Evolutionary conservation across 2,329 filamentous ascomycete species (phyloP), one percentile per base, ranked within the genome.

Genomic region (Didymella exigua): DNA sequence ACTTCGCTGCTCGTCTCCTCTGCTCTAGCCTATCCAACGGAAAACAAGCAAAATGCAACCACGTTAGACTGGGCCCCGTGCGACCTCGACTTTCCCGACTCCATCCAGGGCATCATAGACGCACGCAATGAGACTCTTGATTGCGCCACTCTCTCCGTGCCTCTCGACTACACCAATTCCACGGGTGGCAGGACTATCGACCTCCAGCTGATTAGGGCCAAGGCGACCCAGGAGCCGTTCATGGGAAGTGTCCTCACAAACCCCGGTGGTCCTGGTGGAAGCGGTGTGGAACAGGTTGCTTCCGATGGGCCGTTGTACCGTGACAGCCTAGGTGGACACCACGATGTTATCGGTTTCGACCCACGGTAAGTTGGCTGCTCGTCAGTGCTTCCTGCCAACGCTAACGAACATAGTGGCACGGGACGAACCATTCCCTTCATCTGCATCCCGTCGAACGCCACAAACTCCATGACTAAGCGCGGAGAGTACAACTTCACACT

Each of bases 171-270:
- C 44, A 66, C 65, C 11, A 50, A 67, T 19, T 36, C 52, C 9
- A 47, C 64, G 9, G 59, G 60, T 23, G 58, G 48, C 8, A 51
- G 59, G 24, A 69, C 56, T 1, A 49, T 75, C 24, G 37, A 65
- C 10, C 57, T 76, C 5, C 57, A 70, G 5, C 56, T 75, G 4
- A 38, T 68, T 34, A 68, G 59, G 24, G 40, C 70, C 21, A 61
- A 66, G 33, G 70, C 72, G 10, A 55, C 54, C 8, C 65, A 68
- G 26, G 34, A 69, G 26, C 67, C 66, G 3, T 60, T 62, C 8
- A 69, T 67, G 36, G 73, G 72, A 5, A 72, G 65, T 27, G 65
- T 76, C 21, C 54, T 75, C 23, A 58, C 70, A 33, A 75, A 75
- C 41, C 67, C 69, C 41, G 73, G 72, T 5, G 73, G 73, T 4